Percentiles rank a stretch among this genome's conserved stretches.
Conservation (phyloP, 2,329 filamentous ascomycete species). For the Atkinsonella texensis region DNA sequence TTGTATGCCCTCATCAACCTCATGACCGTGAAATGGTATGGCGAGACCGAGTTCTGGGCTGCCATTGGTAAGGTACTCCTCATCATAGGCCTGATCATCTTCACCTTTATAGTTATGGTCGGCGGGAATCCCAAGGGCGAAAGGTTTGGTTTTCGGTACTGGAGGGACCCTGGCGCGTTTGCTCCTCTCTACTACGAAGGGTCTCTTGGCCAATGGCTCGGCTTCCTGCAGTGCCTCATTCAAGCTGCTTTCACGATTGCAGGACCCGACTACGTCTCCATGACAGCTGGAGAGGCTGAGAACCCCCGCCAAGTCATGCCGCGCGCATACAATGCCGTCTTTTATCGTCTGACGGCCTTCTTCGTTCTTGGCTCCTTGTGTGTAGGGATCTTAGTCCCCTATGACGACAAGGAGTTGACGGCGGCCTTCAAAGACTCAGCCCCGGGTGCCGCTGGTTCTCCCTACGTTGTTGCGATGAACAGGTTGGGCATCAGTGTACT, state of each 20-base stretch:
- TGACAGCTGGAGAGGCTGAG: constrained; percentile 59
- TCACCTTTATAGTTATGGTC: constrained; percentile 74
- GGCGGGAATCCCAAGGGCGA: constrained; percentile 67
- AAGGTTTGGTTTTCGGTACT: constrained; percentile 58
- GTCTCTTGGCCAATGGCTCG: constrained; percentile 57
- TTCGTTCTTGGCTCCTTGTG: constrained; percentile 64
- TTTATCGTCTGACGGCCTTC: constrained; percentile 64
- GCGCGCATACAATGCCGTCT: constrained; percentile 64
- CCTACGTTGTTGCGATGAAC: constrained; percentile 58
- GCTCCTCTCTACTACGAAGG: constrained; percentile 52
- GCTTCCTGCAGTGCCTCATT: constrained; percentile 65
- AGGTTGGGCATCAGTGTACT: constrained; percentile 49
- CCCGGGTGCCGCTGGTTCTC: constrained; percentile 57
- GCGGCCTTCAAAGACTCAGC: constrained; percentile 45
- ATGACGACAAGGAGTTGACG: constrained; percentile 50
- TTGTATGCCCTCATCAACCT: constrained; percentile 50
- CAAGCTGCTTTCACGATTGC: constrained; percentile 56
- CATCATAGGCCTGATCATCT: constrained; percentile 58
- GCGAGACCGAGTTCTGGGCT: constrained; percentile 66
- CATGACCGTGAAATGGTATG: constrained; percentile 62
- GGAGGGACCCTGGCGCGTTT: constrained; percentile 59
- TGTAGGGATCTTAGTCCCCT: constrained; percentile 60
- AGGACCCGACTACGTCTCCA: constrained; percentile 56
- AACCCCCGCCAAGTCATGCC: constrained; percentile 60
- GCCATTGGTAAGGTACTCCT: constrained; percentile 61